Evolutionary conservation across 2,329 filamentous ascomycete genomes (phyloP).

Genomic region (Colletotrichum nymphaeae): DNA sequence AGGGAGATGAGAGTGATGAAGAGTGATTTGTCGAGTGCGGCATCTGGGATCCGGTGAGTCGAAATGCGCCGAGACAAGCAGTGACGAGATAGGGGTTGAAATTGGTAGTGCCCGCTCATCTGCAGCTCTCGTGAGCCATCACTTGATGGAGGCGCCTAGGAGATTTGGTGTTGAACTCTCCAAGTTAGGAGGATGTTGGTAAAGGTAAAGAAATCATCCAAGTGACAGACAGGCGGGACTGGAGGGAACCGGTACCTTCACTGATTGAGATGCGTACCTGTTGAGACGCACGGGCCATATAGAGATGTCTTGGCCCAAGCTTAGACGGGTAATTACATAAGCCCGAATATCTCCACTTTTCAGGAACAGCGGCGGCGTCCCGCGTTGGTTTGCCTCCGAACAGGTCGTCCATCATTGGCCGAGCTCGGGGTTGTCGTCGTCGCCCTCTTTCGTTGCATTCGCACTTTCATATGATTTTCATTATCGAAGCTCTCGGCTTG

Average conservation of each 20-base stretch:
- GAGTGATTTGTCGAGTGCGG: constrained; percentile 18
- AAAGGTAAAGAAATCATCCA: neutral
- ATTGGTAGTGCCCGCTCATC: constrained; percentile 7
- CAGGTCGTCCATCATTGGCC: neutral
- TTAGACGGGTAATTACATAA: neutral
- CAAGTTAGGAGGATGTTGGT: neutral
- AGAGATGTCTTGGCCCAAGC: neutral
- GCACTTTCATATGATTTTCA: neutral
- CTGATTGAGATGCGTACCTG: too few relatives aligned
- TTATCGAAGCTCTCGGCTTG: neutral
- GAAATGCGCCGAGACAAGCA: constrained; percentile 24
- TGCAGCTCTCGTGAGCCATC: constrained; percentile 18
- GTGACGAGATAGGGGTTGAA: neutral
- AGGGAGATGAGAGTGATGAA: constrained; percentile 17
- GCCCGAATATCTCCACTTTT: neutral
- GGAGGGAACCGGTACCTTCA: neutral
- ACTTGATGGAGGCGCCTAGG: constrained; percentile 25
- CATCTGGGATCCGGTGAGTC: constrained; percentile 30
- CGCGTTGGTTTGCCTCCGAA: neutral
- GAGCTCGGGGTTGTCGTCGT: neutral
- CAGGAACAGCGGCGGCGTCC: neutral
- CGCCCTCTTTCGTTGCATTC: neutral
- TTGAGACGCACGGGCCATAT: neutral
- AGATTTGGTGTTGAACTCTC: neutral
- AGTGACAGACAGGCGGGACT: neutral